Percentiles rank a stretch among this genome's conserved stretches.
Conservation (phyloP, 1,284 basidiomycete species). For the Apiotrichum veenhuisii region DNA sequence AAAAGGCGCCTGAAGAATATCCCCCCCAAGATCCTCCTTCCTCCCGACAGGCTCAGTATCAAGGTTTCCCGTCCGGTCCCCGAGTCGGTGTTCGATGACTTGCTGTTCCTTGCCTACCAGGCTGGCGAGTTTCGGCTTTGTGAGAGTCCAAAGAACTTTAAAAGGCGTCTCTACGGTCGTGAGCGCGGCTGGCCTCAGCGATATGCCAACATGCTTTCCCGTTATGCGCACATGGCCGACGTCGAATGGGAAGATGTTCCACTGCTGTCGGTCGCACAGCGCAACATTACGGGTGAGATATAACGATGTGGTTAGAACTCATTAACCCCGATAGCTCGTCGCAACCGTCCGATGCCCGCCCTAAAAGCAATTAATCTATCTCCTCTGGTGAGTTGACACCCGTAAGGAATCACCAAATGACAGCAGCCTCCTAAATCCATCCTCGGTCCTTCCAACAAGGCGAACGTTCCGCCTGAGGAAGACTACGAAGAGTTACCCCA, state of each 20-base stretch:
- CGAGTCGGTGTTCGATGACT: slow-evolving; percentile 28
- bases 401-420: neutral
- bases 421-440: neutral
- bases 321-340: neutral
- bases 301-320: neutral
- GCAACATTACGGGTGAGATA: neutral
- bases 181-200: slow-evolving; percentile 44
- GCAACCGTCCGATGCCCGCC: neutral
- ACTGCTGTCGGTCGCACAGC: neutral
- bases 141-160: slow-evolving; percentile 27
- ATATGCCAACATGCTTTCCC: slow-evolving; percentile 35
- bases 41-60: slow-evolving; percentile 17
- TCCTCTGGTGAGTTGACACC: slow-evolving; percentile 17
- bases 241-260: slow-evolving; percentile 36
- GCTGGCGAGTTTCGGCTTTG: slow-evolving; percentile 32
- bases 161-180: slow-evolving; percentile 22
- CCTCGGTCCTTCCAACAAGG: neutral
- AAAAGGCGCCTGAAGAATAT: slow-evolving; percentile 13
- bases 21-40: slow-evolving; percentile 17
- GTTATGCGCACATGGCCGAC: slow-evolving; percentile 31
- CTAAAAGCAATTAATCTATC: slow-evolving; percentile 29
- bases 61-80: slow-evolving; percentile 21
- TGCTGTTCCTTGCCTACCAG: slow-evolving; percentile 42
- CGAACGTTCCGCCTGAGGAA: neutral
- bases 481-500: neutral